These are phyloP conservation scores for Pyrus communis DNA, from an alignment of 306 rosid genomes.

Conservation along the genomic window DNA sequence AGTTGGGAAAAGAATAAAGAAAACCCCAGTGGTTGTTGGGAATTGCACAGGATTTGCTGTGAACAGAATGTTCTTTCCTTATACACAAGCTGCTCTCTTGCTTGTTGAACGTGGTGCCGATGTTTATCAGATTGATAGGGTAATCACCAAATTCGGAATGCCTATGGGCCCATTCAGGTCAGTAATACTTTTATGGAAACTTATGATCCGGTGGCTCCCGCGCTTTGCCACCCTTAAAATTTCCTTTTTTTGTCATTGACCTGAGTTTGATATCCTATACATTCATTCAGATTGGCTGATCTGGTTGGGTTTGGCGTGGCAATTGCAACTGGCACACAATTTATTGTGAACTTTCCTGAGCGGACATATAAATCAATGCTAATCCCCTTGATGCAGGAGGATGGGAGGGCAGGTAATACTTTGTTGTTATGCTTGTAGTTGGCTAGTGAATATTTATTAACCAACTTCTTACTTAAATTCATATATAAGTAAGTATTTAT, in stretches of 20 bases:
- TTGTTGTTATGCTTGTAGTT: not conserved
- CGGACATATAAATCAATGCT: constrained; percentile 77
- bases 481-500: not conserved
- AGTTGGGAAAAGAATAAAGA: constrained; percentile 72
- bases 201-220: constrained; percentile 6
- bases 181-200: not conserved
- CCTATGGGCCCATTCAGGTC: constrained; percentile 99
- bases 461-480: not conserved
- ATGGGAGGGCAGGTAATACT: constrained; percentile 71
- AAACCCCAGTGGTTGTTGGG: constrained; percentile 95
- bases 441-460: not conserved
- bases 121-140: constrained; percentile 72
- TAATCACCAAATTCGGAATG: constrained; percentile 68
- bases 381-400: constrained; percentile 79
- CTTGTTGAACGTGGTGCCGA: constrained; percentile 83
- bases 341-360: constrained; percentile 55
- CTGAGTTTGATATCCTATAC: not conserved
- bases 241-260: not conserved
- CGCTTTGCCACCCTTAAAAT: not conserved
- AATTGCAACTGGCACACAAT: constrained; percentile 60
- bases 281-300: constrained; percentile 64
- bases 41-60: constrained; percentile 99
- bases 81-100: constrained; percentile 69
- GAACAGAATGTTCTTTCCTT: constrained; percentile 89
- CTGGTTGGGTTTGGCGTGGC: constrained; percentile 94